Evolutionary conservation across 2,329 filamentous ascomycete species (phyloP), one percentile per base, ranked within the genome.

Genomic region (Cladophialophora carrionii): DNA sequence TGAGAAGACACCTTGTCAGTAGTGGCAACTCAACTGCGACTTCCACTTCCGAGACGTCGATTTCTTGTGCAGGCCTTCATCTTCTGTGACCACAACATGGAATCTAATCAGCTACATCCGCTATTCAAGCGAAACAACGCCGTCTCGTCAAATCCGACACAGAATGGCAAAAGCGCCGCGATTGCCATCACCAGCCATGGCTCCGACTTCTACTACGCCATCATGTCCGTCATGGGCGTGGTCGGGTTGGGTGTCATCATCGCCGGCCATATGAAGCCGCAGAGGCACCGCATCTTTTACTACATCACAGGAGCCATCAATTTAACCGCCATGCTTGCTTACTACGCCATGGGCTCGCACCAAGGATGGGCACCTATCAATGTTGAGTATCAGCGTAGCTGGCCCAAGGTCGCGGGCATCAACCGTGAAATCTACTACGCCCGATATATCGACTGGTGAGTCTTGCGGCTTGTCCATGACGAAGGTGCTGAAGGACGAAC

Each of bases 341-440:
- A 89, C 77, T 89, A 86, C 76, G 80, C 83, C 68, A 88, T 89
- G 86, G 87, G 80, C 17, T 84, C 85, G 5, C 85, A 87, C 71
- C 78, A 89, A 0, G 87, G 87, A 26, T 87, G 84, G 74, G 82
- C 83, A 1, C 83, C 85, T 0, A 87, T 89, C 69, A 72, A 78
- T 10, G 86, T 87, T 41, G 83, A 90, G 72, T 90, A 84, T 69
- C 77, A 75, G 1, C 78, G 80, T 49, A 76, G 64, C 62, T 73
- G 78, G 58, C 75, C 77, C 12, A 78, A 79, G 2, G 80, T 84
- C 2, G 66, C 75, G 1, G 85, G 84, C 4, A 73, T 76, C 1
- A 85, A 82, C 51, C 83, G 88, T 41, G 83, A 88, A 72, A 84
- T 89, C 71, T 89, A 87, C 75, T 89, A 87, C 68, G 85, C 85